Conservation (phyloP, 1,139 yeast genomes). For the Sugiyamaella grinbergsii region DNA sequence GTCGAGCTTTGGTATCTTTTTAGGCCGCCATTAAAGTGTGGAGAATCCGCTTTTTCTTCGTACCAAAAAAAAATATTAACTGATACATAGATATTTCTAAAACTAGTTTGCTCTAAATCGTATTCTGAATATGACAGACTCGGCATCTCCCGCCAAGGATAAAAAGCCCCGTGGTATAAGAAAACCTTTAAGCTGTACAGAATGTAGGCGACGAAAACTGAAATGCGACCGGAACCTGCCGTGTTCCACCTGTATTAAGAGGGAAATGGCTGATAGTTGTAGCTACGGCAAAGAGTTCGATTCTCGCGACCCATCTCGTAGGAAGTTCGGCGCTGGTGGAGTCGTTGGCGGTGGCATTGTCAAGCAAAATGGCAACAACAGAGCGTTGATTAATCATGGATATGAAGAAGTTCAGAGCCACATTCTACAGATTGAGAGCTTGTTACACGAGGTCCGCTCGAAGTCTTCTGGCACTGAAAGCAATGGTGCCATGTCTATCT, state of each 20-base stretch:
- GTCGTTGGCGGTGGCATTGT: slow-evolving; percentile 2
- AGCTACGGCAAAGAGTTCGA: slow-evolving; percentile 13
- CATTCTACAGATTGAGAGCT: slow-evolving; percentile 15
- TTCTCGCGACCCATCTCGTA: too few relatives aligned
- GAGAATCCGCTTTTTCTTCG: too few relatives aligned
- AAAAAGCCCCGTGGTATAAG: slow-evolving; percentile 31
- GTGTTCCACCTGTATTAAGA: slow-evolving; percentile 26
- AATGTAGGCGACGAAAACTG: slow-evolving; percentile 30
- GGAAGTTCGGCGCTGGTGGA: too few relatives aligned
- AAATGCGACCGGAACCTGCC: slow-evolving; percentile 30
- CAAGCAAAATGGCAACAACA: background rate
- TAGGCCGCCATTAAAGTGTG: too few relatives aligned
- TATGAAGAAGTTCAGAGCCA: slow-evolving; percentile 20
- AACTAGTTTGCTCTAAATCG: too few relatives aligned
- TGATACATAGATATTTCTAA: too few relatives aligned
- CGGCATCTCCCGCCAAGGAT: background rate
- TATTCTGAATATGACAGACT: background rate
- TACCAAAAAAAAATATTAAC: too few relatives aligned
- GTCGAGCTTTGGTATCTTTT: too few relatives aligned
- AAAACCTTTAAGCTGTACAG: slow-evolving; percentile 35
- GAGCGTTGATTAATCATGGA: slow-evolving; percentile 3
- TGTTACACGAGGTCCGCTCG: slow-evolving; percentile 18
- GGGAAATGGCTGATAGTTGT: slow-evolving; percentile 23
- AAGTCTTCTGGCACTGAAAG: background rate
- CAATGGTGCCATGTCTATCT: too few relatives aligned